A percentile compares a stretch with the other conserved stretches of the same genome.
Evolutionary conservation across 2,329 filamentous ascomycete species (phyloP).

Genomic region (Phialemoniopsis sp.): DNA sequence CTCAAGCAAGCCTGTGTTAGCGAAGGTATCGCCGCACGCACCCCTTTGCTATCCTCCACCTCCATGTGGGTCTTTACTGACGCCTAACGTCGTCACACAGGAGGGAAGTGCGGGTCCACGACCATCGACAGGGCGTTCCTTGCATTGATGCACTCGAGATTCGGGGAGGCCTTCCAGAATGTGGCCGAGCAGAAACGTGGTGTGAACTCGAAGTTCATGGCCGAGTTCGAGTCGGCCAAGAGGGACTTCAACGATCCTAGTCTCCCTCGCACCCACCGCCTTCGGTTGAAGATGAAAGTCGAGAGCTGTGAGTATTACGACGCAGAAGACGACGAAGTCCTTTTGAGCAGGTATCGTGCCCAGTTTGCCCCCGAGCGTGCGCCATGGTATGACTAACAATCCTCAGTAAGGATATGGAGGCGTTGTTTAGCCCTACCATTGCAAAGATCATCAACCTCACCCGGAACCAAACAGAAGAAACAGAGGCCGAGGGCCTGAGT

Average conservation of each 20-base stretch:
- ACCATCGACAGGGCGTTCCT: conserved; percentile 2
- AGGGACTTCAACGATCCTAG: conserved; percentile 1
- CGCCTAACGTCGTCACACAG: neutral
- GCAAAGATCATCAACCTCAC: neutral
- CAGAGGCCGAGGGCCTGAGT: neutral
- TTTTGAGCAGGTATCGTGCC: neutral
- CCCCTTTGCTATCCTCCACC: no score
- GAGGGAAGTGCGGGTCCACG: conserved; percentile 2
- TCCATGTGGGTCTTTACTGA: no score
- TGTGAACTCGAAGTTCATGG: conserved; percentile 1
- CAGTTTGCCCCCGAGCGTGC: no score
- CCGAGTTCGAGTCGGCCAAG: conserved; percentile 1
- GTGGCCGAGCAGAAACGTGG: conserved; percentile 1
- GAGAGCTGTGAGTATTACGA: neutral
- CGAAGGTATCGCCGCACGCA: conserved; percentile 1
- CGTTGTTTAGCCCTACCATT: neutral
- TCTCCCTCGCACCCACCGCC: neutral
- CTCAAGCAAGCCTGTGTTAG: neutral
- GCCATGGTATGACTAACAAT: neutral
- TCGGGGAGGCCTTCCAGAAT: neutral
- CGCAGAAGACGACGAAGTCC: conserved; percentile 2
- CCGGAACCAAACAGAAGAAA: conserved; percentile 1
- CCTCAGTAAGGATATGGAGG: neutral
- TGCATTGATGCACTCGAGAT: conserved; percentile 1
- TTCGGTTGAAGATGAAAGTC: neutral